phyloP scores from a whole-genome alignment of 176 grass and related monocot genomes.

The Oryza meridionalis region DNA sequence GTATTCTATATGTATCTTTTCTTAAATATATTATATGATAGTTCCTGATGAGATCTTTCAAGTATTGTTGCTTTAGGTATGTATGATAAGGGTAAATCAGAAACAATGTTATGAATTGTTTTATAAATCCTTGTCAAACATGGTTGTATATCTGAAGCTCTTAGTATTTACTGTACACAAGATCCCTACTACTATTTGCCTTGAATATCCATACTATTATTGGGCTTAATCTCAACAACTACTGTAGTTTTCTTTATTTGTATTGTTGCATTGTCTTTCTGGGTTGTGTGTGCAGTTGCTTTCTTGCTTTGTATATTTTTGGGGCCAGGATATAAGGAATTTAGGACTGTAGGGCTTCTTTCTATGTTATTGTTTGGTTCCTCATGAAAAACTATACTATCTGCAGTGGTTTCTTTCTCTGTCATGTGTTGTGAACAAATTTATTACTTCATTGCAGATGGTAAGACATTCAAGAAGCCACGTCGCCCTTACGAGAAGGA shows the following conservation, averaged over 20 bases:
- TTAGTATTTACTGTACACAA: background rate
- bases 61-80: background rate
- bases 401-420: background rate
- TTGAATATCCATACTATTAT: background rate
- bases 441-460: conserved; percentile 27
- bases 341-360: background rate
- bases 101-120: background rate
- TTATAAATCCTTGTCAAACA: background rate
- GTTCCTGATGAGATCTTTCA: background rate
- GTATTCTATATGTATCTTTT: background rate
- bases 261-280: background rate
- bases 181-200: background rate
- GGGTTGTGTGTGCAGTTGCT: background rate
- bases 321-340: background rate
- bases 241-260: too few species aligned
- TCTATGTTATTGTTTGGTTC: background rate
- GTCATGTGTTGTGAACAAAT: background rate
- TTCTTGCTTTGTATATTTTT: background rate
- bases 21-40: background rate
- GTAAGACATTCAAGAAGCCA: conserved; percentile 50
- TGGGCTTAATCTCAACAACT: background rate
- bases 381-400: background rate
- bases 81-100: background rate
- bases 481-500: conserved; percentile 42
- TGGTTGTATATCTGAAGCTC: background rate